Conservation (phyloP, 2,329 filamentous ascomycete genomes). For the Dothideomycetes sp. region DNA sequence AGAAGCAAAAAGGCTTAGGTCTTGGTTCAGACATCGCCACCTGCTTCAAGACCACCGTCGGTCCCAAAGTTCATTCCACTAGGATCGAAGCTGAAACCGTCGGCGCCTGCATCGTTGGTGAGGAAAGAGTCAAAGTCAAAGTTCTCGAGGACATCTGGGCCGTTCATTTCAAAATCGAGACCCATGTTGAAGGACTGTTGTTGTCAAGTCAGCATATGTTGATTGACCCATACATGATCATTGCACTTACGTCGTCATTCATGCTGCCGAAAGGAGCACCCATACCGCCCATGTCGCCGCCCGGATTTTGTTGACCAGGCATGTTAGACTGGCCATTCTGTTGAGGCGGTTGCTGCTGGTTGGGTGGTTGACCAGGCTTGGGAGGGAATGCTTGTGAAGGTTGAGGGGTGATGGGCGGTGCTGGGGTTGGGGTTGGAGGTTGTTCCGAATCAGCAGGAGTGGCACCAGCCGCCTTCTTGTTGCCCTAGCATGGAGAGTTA, state of each 20-base stretch:
- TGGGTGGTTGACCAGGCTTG: slow-evolving; percentile 25
- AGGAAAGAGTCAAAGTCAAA: slow-evolving; percentile 62
- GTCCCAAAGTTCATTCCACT: slow-evolving; percentile 27
- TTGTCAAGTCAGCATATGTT: slow-evolving; percentile 1
- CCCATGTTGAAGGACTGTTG: slow-evolving; percentile 27
- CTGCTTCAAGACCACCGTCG: slow-evolving; percentile 18
- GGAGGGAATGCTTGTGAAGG: slow-evolving; percentile 31
- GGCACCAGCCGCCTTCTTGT: slow-evolving; percentile 31
- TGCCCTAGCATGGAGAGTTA: slow-evolving; percentile 22
- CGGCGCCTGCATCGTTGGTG: slow-evolving; percentile 44
- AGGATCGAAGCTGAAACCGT: slow-evolving; percentile 29
- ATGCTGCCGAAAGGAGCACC: slow-evolving; percentile 32
- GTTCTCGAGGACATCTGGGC: slow-evolving; percentile 57
- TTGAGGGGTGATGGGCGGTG: slow-evolving; percentile 40
- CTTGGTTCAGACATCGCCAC: slow-evolving; percentile 15
- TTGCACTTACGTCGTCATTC: slow-evolving; percentile 27
- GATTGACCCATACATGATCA: neutral
- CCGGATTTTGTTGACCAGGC: slow-evolving; percentile 15
- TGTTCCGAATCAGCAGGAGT: slow-evolving; percentile 36
- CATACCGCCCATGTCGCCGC: slow-evolving; percentile 27
- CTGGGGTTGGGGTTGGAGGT: slow-evolving; percentile 40
- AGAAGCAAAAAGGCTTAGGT: neutral
- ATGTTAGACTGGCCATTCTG: slow-evolving; percentile 16
- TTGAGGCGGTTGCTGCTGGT: slow-evolving; percentile 25
- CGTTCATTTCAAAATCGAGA: slow-evolving; percentile 38